These are phyloP conservation scores for Coniochaeta ligniaria DNA, from an alignment of 2,329 filamentous ascomycete species.

Conservation along the genomic window DNA sequence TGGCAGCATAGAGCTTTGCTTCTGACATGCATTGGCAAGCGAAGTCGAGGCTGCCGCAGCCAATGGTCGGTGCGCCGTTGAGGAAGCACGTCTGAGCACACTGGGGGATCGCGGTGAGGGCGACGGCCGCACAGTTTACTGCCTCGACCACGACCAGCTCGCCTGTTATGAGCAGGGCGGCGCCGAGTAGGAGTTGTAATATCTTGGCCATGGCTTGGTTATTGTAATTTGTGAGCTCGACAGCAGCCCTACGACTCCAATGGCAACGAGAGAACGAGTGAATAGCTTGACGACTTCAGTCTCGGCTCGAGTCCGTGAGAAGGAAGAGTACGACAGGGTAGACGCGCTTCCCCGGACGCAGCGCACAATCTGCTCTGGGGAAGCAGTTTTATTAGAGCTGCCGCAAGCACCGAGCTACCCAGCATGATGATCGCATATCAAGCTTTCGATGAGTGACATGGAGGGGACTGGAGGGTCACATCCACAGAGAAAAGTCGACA, in stretches of 20 bases:
- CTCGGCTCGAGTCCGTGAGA: not conserved
- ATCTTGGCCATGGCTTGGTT: not conserved
- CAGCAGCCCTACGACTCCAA: not conserved
- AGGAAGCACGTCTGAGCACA: slow-evolving; percentile 25
- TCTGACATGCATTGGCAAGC: slow-evolving; percentile 22
- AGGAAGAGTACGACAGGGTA: not conserved
- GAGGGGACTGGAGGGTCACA: not conserved
- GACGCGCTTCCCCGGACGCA: not conserved
- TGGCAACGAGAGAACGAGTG: not conserved
- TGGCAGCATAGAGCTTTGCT: slow-evolving; percentile 19
- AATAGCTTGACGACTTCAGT: not conserved
- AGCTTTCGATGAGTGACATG: not conserved
- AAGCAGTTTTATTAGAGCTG: not conserved
- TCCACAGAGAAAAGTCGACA: not conserved
- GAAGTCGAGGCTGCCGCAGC: slow-evolving; percentile 22
- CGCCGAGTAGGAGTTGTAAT: not conserved
- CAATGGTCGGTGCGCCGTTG: slow-evolving; percentile 18
- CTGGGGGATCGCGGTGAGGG: slow-evolving; percentile 17
- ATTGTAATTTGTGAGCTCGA: not conserved
- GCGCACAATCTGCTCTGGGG: not conserved
- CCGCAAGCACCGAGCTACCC: not conserved
- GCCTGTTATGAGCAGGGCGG: not conserved
- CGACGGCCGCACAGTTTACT: slow-evolving; percentile 15
- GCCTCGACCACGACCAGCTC: not conserved
- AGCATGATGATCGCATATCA: not conserved